phyloP scores from a whole-genome alignment of 805 yeast species.

The Torulaspora franciscae region DNA sequence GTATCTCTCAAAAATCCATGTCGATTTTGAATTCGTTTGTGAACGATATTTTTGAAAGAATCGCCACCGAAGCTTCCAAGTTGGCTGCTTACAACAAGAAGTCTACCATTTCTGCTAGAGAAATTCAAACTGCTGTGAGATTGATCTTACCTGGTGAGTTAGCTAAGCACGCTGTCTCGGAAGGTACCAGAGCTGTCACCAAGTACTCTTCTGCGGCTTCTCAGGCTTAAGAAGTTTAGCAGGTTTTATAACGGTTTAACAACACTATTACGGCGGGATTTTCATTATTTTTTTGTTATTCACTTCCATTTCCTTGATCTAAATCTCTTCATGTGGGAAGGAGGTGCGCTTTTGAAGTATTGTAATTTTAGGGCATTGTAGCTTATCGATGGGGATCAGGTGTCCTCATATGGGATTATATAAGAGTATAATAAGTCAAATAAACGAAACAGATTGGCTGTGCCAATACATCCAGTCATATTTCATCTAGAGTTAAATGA shows the following conservation, averaged over 20 bases:
- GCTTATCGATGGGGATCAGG: constrained; percentile 3
- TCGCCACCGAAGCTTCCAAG: constrained; percentile 91
- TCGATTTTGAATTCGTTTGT: constrained; percentile 95
- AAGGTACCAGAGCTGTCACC: constrained; percentile 94
- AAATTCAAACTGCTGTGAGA: constrained; percentile 94
- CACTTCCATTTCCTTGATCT: neutral
- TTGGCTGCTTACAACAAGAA: constrained; percentile 95
- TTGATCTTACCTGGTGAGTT: constrained; percentile 93
- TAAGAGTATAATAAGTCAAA: neutral
- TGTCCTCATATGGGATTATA: constrained; percentile 4
- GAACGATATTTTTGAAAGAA: constrained; percentile 91
- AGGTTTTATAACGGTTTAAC: constrained; percentile 1
- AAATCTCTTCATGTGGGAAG: neutral
- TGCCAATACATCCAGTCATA: constrained; percentile 6
- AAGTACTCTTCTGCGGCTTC: constrained; percentile 68
- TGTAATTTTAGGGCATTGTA: constrained; percentile 15
- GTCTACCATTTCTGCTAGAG: constrained; percentile 92
- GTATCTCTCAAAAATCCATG: constrained; percentile 96
- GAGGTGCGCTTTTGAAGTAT: constrained; percentile 7
- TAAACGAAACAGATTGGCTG: neutral
- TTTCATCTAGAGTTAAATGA: neutral
- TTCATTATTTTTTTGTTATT: neutral
- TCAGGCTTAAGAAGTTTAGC: constrained; percentile 17
- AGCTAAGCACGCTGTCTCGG: constrained; percentile 93
- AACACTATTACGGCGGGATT: constrained; percentile 10